phyloP scores from a whole-genome alignment of 108 stramenopile species.

The Mediolabrus comicus region DNA sequence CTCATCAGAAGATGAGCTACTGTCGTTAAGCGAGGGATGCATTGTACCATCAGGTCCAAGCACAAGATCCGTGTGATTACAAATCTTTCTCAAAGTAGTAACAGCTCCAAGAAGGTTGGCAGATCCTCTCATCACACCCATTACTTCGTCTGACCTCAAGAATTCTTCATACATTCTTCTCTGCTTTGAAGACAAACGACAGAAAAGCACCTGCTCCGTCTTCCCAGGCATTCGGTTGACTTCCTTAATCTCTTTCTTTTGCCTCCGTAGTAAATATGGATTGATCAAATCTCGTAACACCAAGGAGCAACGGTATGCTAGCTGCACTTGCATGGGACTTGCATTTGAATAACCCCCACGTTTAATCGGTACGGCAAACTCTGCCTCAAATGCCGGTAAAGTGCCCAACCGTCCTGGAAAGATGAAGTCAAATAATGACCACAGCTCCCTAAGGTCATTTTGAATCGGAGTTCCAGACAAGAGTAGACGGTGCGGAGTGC shows the following conservation, averaged over 20 bases:
- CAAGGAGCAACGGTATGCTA: conserved; percentile 91
- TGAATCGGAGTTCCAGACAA: conserved; percentile 87
- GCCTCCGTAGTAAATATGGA: conserved; percentile 91
- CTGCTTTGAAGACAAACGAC: conserved; percentile 82
- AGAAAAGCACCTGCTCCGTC: conserved; percentile 95
- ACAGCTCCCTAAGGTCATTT: conserved; percentile 95
- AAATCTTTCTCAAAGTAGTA: conserved; percentile 90
- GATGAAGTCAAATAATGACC: conserved; percentile 95
- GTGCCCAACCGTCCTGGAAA: conserved; percentile 96
- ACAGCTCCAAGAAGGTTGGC: conserved; percentile 81
- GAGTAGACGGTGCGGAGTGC: conserved; percentile 80
- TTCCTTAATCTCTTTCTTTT: conserved; percentile 79
- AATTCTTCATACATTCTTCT: conserved; percentile 68
- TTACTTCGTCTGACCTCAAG: conserved; percentile 67
- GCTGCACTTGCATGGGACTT: conserved; percentile 79
- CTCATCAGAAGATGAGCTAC: conserved; percentile 46
- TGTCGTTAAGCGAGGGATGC: conserved; percentile 40
- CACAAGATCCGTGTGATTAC: conserved; percentile 95
- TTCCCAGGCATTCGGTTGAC: conserved; percentile 88
- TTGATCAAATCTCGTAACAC: conserved; percentile 90
- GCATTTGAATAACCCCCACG: conserved; percentile 93
- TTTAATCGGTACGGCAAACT: conserved; percentile 93
- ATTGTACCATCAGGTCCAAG: conserved; percentile 48
- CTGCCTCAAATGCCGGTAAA: conserved; percentile 91
- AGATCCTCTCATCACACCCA: conserved; percentile 59